Conservation (phyloP, 352 stramenopile genomes). For the Globisporangium lucens region DNA sequence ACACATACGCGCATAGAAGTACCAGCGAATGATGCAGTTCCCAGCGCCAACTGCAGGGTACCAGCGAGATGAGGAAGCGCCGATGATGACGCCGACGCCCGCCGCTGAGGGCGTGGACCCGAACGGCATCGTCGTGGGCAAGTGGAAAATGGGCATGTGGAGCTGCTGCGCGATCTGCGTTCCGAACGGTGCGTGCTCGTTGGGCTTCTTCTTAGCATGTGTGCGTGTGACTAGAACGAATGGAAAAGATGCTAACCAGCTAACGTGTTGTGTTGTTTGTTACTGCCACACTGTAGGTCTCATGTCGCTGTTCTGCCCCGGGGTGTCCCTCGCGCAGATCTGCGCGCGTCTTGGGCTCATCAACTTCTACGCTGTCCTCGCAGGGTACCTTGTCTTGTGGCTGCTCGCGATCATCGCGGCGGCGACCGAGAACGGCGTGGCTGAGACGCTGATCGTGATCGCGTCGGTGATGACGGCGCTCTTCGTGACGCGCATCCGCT, state of each 20-base stretch:
- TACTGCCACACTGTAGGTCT: conserved; percentile 6
- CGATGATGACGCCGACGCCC: conserved; percentile 18
- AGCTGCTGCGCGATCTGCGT: conserved; percentile 18
- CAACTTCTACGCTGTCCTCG: conserved; percentile 36
- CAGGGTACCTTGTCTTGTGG: conserved; percentile 31
- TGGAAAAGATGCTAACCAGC: neutral
- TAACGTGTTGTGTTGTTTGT: neutral
- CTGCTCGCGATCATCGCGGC: conserved; percentile 30
- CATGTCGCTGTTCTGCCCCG: conserved; percentile 27
- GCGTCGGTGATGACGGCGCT: conserved; percentile 24
- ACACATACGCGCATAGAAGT: neutral
- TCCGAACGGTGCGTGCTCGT: conserved; percentile 22
- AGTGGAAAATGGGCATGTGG: conserved; percentile 32
- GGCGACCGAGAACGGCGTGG: conserved; percentile 23
- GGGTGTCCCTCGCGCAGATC: conserved; percentile 47
- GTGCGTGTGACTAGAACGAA: neutral
- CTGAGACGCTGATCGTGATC: conserved; percentile 36
- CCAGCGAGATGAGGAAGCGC: conserved; percentile 11
- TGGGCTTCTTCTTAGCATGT: neutral
- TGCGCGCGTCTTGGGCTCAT: conserved; percentile 36
- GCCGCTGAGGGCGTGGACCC: conserved; percentile 23
- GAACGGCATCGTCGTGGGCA: conserved; percentile 30
- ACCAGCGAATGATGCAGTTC: conserved; percentile 10
- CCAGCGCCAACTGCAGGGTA: conserved; percentile 2
- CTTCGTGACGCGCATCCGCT: conserved; percentile 44